Base-by-base conservation (phyloP, 208 protist species). In the Acanthamoeba divionensis region DNA sequence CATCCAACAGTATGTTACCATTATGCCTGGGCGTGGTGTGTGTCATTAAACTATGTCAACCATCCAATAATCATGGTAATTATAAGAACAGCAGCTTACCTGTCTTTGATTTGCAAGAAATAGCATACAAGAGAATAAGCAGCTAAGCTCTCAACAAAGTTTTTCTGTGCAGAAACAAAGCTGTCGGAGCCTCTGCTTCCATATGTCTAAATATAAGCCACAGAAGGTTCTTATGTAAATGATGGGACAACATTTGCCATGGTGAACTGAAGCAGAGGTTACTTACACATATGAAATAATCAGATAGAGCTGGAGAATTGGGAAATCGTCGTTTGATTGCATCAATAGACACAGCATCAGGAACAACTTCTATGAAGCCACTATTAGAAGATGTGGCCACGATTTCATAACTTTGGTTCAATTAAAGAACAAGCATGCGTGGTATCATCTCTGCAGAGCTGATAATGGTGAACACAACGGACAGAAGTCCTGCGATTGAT, bases 1-100 rank as follows among this genome's bases (percentile, higher is more conserved):
- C 13, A 1, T 93, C 86, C 10, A 94, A 10, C 90, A 94, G 75
- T 31, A 94, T 82, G 65, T 94, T 94, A 8, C 90, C 90, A 44
- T 94, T 26, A 48, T 94, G 92, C 57, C 92, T 73, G 54, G 33
- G 47, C 52, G 36, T 60, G 5, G 31, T 12, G 8, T 5, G 31
- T 7, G 31, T 29, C 26, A 33, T 31, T 45, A 77, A 10, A 69
- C 24, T 33, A 0, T 36, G 18, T 7, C 48, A 10, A 24, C 24
- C 67, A 41, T 1, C 8, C n/a, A 44, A 13, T 0, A 41, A 9
- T 13, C 65, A 75, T 18, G 44, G 0, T 21, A 38, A 33, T 13
- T 2, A 10, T n/a, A 55, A 38, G 10, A 18, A 26, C 24, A 33
- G 33, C 7, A n/a, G 21, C 65, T 52, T 73, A 60, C 18, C 18